These are phyloP conservation scores for Daldinia concentrica DNA, from an alignment of 495 filamentous ascomycete genomes.

Conservation along the genomic window DNA sequence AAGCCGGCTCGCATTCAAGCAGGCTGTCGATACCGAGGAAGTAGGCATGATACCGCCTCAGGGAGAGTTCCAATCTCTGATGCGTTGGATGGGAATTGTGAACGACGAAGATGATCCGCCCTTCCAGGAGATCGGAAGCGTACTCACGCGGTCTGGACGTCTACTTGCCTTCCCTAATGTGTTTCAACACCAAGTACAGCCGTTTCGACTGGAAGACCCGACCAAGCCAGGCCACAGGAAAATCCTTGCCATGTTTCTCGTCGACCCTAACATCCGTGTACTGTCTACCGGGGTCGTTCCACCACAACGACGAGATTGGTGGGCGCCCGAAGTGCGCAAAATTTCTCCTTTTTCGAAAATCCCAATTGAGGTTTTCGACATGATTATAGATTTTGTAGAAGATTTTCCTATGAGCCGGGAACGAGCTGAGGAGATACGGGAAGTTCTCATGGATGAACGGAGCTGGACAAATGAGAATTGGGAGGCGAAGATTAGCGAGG, in stretches of 20 bases:
- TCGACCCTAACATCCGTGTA: constrained; percentile 62
- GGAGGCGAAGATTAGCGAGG: neutral
- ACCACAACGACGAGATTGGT: constrained; percentile 60
- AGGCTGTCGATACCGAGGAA: constrained; percentile 39
- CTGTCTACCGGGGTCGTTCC: constrained; percentile 66
- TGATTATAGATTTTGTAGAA: constrained; percentile 32
- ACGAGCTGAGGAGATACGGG: constrained; percentile 25
- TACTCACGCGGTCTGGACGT: constrained; percentile 48
- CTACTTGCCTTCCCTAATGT: constrained; percentile 55
- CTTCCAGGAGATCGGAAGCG: constrained; percentile 48
- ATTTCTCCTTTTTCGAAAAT: constrained; percentile 14
- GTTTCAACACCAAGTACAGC: constrained; percentile 60
- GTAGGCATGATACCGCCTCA: constrained; percentile 34
- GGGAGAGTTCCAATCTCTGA: constrained; percentile 31
- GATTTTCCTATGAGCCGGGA: constrained; percentile 42
- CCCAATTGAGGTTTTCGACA: constrained; percentile 41
- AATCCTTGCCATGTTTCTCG: constrained; percentile 66
- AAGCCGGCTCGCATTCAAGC: constrained; percentile 62
- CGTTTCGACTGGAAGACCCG: constrained; percentile 59
- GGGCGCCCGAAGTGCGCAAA: constrained; percentile 45
- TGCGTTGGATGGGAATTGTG: constrained; percentile 36
- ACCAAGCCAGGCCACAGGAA: constrained; percentile 63
- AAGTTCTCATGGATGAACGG: constrained; percentile 38
- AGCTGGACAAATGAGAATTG: neutral
- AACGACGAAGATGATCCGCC: constrained; percentile 25